phyloP scores from a whole-genome alignment of 1,139 yeast genomes.

The Pichia sp. region DNA sequence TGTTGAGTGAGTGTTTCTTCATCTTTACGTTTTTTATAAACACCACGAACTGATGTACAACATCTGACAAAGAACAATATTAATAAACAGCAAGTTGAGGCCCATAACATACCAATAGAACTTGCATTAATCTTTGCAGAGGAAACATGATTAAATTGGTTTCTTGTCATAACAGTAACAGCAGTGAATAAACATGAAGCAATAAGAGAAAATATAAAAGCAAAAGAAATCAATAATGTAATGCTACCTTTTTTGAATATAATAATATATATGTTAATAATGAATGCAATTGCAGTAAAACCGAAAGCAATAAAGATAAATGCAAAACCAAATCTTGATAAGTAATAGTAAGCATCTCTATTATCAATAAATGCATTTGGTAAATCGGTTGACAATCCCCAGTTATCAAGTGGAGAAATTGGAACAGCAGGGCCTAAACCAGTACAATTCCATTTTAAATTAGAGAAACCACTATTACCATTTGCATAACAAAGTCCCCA shows the following conservation, averaged over 20 bases:
- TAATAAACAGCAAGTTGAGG: slow-evolving; percentile 50
- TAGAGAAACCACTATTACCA: not conserved
- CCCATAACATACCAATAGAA: slow-evolving; percentile 63
- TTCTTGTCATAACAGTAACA: slow-evolving; percentile 55
- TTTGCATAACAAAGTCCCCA: slow-evolving; percentile 66
- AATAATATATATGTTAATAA: slow-evolving; percentile 21
- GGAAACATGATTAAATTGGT: slow-evolving; percentile 49
- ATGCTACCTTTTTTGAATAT: slow-evolving; percentile 39
- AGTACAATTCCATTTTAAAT: slow-evolving; percentile 27
- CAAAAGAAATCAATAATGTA: slow-evolving; percentile 46
- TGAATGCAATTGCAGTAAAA: slow-evolving; percentile 44
- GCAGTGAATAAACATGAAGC: slow-evolving; percentile 67
- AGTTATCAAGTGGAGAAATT: slow-evolving; percentile 67
- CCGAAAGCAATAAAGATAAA: slow-evolving; percentile 56
- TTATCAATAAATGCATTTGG: slow-evolving; percentile 50
- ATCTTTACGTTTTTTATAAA: slow-evolving; percentile 39
- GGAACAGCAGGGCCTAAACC: slow-evolving; percentile 54
- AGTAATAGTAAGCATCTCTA: slow-evolving; percentile 57
- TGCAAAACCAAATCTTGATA: slow-evolving; percentile 66
- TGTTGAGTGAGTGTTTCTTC: slow-evolving; percentile 6
- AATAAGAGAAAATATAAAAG: slow-evolving; percentile 48
- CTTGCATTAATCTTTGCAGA: slow-evolving; percentile 50
- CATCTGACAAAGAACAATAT: slow-evolving; percentile 51
- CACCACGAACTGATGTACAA: slow-evolving; percentile 43
- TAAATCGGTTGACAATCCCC: slow-evolving; percentile 42